Evolutionary conservation across 192 early-diverging fungal species (phyloP).

Genomic region (Diversispora epigaea): DNA sequence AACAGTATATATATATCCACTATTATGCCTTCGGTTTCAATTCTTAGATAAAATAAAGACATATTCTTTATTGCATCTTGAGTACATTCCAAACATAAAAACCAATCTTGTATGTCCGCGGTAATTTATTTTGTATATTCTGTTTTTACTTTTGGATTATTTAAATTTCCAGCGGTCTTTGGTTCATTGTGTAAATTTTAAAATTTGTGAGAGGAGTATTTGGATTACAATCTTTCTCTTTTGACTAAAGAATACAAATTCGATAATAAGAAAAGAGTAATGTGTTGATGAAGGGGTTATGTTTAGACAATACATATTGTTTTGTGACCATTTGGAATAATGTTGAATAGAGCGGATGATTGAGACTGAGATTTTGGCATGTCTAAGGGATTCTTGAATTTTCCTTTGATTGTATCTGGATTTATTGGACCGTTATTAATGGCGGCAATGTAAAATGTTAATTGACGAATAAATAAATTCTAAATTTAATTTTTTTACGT

Average conservation of each 20-base stretch:
- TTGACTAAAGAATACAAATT: slow-evolving; percentile 2
- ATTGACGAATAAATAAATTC: too few relatives aligned
- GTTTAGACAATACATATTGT: not conserved
- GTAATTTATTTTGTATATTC: not conserved
- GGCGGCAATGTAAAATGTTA: too few relatives aligned
- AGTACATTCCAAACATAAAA: not conserved
- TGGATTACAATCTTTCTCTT: not conserved
- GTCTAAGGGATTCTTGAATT: too few relatives aligned
- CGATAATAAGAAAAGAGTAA: not conserved
- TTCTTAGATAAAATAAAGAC: not conserved
- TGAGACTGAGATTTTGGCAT: too few relatives aligned
- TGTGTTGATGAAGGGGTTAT: not conserved
- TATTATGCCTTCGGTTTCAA: slow-evolving; percentile 3
- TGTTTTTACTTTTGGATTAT: not conserved
- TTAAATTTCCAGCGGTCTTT: not conserved
- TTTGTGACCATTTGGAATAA: not conserved
- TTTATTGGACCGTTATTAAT: too few relatives aligned
- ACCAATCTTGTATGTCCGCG: not conserved
- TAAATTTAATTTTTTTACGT: too few relatives aligned
- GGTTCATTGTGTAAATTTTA: not conserved
- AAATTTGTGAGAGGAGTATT: slow-evolving; percentile 1
- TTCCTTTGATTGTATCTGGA: too few relatives aligned
- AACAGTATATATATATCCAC: slow-evolving; percentile 15
- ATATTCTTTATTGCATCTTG: slow-evolving; percentile 2
- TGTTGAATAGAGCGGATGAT: not conserved